Conservation (phyloP, 768 basidiomycete species). For the Suillus clintonianus region DNA sequence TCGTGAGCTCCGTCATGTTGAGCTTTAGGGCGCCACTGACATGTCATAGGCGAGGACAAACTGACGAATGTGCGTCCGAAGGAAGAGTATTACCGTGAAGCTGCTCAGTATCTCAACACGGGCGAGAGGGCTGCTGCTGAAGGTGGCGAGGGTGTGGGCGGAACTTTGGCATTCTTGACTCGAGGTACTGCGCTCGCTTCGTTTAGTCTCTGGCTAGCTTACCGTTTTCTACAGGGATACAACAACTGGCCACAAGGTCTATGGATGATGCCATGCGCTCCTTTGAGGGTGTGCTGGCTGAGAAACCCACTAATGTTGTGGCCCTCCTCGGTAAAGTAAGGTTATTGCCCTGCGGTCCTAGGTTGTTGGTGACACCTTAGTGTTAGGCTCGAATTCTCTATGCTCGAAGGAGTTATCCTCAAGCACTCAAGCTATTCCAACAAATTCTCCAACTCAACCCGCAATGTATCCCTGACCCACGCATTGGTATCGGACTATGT, state of each 20-base stretch:
- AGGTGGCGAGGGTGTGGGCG: constrained; percentile 58
- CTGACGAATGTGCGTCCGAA: constrained; percentile 61
- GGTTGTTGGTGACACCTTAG: constrained; percentile 4
- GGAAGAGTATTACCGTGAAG: constrained; percentile 68
- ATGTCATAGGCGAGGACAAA: constrained; percentile 59
- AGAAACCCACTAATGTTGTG: constrained; percentile 84
- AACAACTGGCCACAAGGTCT: constrained; percentile 76
- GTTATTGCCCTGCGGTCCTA: not conserved
- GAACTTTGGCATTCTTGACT: constrained; percentile 62
- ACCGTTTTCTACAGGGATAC: constrained; percentile 56
- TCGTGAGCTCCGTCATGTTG: constrained; percentile 49
- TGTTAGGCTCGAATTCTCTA: constrained; percentile 82
- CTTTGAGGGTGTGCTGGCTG: constrained; percentile 76
- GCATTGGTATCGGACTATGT: constrained; percentile 94
- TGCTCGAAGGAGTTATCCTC: constrained; percentile 71
- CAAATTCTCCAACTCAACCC: constrained; percentile 79
- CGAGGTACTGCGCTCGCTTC: constrained; percentile 48
- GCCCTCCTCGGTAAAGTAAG: constrained; percentile 84
- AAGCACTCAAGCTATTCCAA: constrained; percentile 86
- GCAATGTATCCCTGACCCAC: constrained; percentile 83
- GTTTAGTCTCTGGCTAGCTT: not conserved
- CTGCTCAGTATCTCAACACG: constrained; percentile 66
- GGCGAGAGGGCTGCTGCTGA: constrained; percentile 57
- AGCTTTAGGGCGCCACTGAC: not conserved
- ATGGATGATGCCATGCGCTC: constrained; percentile 82